phyloP scores from a whole-genome alignment of 1,284 basidiomycete genomes.

The Ceratobasidium sp. region DNA sequence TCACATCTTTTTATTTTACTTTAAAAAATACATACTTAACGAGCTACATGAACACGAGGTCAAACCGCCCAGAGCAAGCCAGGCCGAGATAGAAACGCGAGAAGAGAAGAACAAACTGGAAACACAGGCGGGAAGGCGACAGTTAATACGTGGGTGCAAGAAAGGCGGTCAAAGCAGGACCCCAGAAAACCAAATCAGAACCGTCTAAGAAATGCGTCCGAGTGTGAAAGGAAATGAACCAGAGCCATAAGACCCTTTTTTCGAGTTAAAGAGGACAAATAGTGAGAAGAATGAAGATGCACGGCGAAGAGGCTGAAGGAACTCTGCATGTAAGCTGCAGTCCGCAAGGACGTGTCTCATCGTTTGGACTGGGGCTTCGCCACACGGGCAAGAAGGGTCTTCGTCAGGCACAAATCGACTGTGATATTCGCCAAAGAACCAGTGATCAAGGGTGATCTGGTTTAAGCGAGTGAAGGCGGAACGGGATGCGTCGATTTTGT shows the following conservation, averaged over 20 bases:
- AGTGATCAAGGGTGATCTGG: not conserved
- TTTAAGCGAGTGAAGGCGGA: not conserved
- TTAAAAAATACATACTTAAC: not conserved
- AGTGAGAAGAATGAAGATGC: not conserved
- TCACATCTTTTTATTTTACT: too few species aligned
- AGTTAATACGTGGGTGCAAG: not conserved
- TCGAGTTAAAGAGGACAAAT: not conserved
- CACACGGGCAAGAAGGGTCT: not conserved
- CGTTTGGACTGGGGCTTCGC: conserved; percentile 1
- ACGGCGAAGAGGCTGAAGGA: not conserved
- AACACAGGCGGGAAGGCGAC: not conserved
- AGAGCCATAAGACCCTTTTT: not conserved
- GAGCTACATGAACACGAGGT: not conserved
- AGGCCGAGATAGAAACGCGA: not conserved
- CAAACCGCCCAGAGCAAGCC: not conserved
- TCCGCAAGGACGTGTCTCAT: not conserved
- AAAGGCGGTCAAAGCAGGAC: not conserved
- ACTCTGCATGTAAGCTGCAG: not conserved
- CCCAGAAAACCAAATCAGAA: not conserved
- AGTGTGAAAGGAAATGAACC: not conserved
- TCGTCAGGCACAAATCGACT: not conserved
- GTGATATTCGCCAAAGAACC: conserved; percentile 8
- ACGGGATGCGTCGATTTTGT: not conserved
- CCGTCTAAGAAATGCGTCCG: not conserved
- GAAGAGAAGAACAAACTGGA: not conserved